Evolutionary conservation across 192 early-diverging fungal species (phyloP), one percentile per base, ranked within the genome.

Genomic region (Lunasporangiospora selenospora): DNA sequence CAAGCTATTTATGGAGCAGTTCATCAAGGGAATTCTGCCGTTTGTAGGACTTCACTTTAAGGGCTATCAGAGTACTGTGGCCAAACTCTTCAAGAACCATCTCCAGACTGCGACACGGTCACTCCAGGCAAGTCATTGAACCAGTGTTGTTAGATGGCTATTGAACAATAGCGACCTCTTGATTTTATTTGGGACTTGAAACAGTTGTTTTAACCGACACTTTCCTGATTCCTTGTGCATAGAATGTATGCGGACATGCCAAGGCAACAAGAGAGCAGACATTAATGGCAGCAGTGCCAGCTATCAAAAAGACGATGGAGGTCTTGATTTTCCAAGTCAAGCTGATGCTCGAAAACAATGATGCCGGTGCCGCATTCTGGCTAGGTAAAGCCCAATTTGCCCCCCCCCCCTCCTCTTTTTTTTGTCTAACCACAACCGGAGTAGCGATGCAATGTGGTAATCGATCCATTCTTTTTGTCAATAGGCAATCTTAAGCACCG

Each of bases 211-310:
- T 15, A 9, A 4, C 10, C 21, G 23, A 5, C 27, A n/a, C 4
- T 29, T 41, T 12, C 26, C 31, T 4, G 18, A 11, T 21, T 40
- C 11, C 10, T 44, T 23, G 33, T 41, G 12, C n/a, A 32, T 84
- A 93, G 81, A 83, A 67, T 52, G 85, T 93, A 19, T 93, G 92
- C 53, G 85, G 84, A 32, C 90, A 93, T 65, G 89, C 87, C 15
- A 93, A 93, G 53, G 86, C 83, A 9, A 77, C 78, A 4, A 87
- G 85, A 60, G 89, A 93, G 43, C 77, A 79, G 0, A 53, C 59
- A 29, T 57, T 93, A 24, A 79, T 87, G 40, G 67, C 82, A 5
- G 79, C 80, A 62, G 92, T 93, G 0, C 92, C 92, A 11, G 70
- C 80, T 12, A 67, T 86, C 24, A 90, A 88, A 57, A 86, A 85